Conservation (phyloP, 129 eudicot species). For the Oenanthe sinensis region DNA sequence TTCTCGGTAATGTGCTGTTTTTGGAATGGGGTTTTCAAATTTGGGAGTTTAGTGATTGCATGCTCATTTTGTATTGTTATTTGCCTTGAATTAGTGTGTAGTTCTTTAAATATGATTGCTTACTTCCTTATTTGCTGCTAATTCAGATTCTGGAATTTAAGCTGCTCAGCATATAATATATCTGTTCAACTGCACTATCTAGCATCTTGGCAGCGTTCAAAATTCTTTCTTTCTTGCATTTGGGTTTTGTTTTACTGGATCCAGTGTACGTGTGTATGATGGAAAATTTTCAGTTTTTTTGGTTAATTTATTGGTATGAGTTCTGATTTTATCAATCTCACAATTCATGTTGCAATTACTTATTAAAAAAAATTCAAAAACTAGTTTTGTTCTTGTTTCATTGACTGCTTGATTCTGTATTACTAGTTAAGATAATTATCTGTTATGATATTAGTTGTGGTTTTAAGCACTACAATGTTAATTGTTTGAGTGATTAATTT, state of each 20-base stretch:
- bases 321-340: not conserved
- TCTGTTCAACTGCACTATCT: not conserved
- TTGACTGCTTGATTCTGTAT: not conserved
- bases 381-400: not conserved
- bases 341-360: not conserved
- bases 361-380: not conserved
- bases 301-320: not conserved
- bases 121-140: not conserved
- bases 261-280: conserved; percentile 5
- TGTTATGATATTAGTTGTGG: not conserved
- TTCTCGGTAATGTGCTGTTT: not conserved
- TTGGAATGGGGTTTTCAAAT: not conserved
- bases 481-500: not conserved
- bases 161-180: not conserved
- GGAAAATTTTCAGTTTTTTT: not conserved
- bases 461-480: not conserved
- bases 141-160: not conserved
- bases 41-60: not conserved
- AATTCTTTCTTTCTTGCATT: conserved; percentile 13
- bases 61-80: not conserved
- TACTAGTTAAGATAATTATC: not conserved
- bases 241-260: conserved; percentile 11
- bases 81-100: not conserved
- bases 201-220: not conserved
- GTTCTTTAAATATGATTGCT: not conserved